A percentile compares a stretch with the other conserved stretches of the same genome.
Evolutionary conservation across 106 monocot species (phyloP).

Genomic region (Triglochin maritima): DNA sequence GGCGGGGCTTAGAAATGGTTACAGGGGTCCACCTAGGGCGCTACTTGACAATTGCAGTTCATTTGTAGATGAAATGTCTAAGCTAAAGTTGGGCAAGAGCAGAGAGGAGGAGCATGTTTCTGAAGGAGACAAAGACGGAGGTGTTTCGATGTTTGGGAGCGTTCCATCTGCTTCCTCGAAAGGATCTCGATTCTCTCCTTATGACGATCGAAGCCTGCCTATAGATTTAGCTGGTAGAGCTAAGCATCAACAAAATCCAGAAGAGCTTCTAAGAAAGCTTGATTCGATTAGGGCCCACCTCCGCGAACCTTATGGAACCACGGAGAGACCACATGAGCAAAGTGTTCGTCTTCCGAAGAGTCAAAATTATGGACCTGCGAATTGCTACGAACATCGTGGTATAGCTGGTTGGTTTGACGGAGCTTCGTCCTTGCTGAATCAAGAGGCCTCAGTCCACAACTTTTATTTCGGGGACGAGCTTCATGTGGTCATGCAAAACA

Average conservation of each 20-base stretch:
- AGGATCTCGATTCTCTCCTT: background rate
- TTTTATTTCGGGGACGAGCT: conserved; percentile 17
- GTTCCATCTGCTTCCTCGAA: background rate
- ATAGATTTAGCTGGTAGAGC: background rate
- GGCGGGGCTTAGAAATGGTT: background rate
- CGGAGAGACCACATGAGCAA: conserved; percentile 8
- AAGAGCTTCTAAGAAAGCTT: conserved; percentile 56
- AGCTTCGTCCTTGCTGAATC: conserved; percentile 22
- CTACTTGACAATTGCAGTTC: background rate
- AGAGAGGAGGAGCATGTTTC: background rate
- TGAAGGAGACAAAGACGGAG: background rate
- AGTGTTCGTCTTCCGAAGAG: conserved; percentile 10
- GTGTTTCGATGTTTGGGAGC: background rate
- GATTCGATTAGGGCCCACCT: conserved; percentile 70
- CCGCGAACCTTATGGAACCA: conserved; percentile 36
- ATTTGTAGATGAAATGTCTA: background rate
- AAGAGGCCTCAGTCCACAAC: conserved; percentile 5
- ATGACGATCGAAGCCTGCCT: background rate
- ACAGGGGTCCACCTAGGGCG: background rate
- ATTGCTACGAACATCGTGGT: conserved; percentile 13
- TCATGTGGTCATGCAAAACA: conserved; percentile 16
- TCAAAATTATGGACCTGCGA: background rate
- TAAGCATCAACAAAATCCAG: conserved; percentile 24
- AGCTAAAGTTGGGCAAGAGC: background rate
- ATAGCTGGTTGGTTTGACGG: conserved; percentile 22